Evolutionary conservation across 2,329 filamentous ascomycete species (phyloP), one percentile per base, ranked within the genome.

Genomic region (Eurotiales sp.): DNA sequence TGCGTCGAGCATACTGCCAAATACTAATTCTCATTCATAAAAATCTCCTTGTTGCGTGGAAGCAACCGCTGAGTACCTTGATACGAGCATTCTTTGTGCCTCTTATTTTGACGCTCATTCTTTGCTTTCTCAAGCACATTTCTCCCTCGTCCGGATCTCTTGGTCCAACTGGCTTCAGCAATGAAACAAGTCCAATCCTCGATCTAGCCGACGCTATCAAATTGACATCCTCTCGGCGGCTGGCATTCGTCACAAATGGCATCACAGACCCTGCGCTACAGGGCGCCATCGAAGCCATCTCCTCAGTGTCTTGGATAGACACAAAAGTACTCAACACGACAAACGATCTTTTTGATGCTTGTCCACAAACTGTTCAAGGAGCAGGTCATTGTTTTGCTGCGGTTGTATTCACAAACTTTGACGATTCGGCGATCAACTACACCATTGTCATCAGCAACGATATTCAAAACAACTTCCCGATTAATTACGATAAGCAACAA

Each of bases 11-110:
- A 10, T 36, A 22, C 19, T 14, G 10, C 23, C 43, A 46, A 34
- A 46, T 19, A 22, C 22, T 36, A n/a, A 36, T 21, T 6, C 29
- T 46, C 10, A 22, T 46, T n/a, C 43, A 46, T 15, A 46, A 46
- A 46, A 46, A 46, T 11, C 43, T 46, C 21, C 43, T 46, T 46
- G 14, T 46, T 25, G 15, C 43, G 10, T 46, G 43, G 43, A 46
- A 46, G 43, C 27, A 36, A 12, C 43, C 43, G 17, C 22, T 46
- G n/a, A 34, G n/a, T 46, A 46, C 43, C 12, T 5, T 46, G 14
- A 21, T 46, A 22, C 43, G 43, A 8, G 29, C 43, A 17, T 25
- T 32, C 22, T 14, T 46, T 23, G 43, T 46, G 29, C 43, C 43
- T n/a, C 15, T 46, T 36, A 19, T 27, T 15, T 19, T 46, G 7